phyloP scores from a whole-genome alignment of 1,284 basidiomycete species.

The Puccinia horiana region DNA sequence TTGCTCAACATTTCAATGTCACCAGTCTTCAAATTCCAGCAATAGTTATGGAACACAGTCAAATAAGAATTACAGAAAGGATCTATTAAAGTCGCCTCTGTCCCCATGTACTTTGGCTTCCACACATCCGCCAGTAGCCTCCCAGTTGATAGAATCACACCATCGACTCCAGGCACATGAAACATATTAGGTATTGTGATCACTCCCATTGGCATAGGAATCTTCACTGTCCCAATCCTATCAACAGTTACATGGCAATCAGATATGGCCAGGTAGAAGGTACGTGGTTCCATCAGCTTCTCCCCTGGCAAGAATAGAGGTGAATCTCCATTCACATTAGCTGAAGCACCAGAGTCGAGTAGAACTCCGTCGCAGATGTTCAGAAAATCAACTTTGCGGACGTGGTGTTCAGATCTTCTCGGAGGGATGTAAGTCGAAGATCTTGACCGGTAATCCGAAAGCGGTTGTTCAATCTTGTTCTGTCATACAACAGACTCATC shows the following conservation, averaged over 20 bases:
- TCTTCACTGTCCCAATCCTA: not conserved
- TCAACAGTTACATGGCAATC: not conserved
- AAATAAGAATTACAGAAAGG: not conserved
- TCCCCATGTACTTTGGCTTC: not conserved
- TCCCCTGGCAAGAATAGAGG: not conserved
- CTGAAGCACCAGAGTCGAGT: not conserved
- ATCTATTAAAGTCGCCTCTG: not conserved
- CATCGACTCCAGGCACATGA: not conserved
- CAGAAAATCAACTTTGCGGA: not conserved
- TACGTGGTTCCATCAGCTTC: not conserved
- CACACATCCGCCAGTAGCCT: not conserved
- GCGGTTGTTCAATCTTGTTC: not conserved
- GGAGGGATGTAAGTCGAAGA: not conserved
- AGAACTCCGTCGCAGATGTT: not conserved
- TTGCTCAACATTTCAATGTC: not conserved
- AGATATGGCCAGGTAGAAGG: not conserved
- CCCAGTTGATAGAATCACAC: not conserved
- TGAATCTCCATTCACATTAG: constrained; percentile 4
- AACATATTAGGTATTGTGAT: not conserved
- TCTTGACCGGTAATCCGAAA: not conserved
- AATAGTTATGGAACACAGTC: not conserved
- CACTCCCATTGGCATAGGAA: not conserved
- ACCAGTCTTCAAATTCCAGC: not conserved
- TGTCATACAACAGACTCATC: too few species aligned
- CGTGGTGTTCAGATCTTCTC: not conserved